Percentiles rank a stretch among this genome's conserved stretches.
Evolutionary conservation across 176 grass and related monocot species (phyloP).

Genomic region (Alloteropsis semialata): DNA sequence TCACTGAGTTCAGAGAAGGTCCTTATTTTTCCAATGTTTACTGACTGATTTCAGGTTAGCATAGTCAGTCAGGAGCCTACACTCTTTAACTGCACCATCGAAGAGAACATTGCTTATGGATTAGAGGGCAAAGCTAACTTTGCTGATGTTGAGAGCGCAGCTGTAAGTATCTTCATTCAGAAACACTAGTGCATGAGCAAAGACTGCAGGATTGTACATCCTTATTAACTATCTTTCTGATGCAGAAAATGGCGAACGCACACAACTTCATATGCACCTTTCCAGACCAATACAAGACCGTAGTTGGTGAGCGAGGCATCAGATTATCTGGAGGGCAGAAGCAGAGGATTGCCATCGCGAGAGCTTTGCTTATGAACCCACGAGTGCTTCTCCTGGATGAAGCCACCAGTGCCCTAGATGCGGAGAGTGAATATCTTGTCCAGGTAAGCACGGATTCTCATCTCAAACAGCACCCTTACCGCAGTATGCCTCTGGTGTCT

Average conservation of each 20-base stretch:
- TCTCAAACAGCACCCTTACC: not conserved
- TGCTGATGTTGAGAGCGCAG: constrained; percentile 67
- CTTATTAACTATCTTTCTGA: not conserved
- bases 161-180: constrained; percentile 60
- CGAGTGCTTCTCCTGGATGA: constrained; percentile 92
- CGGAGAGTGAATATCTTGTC: constrained; percentile 96
- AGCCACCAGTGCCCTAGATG: constrained; percentile 96
- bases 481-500: not conserved
- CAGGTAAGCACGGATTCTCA: constrained; percentile 53
- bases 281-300: constrained; percentile 82
- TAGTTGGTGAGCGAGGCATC: constrained; percentile 87
- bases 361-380: constrained; percentile 99
- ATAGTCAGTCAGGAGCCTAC: constrained; percentile 98
- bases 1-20: not conserved
- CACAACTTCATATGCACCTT: constrained; percentile 84
- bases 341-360: constrained; percentile 93
- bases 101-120: constrained; percentile 97
- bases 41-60: constrained; percentile 72
- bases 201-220: not conserved
- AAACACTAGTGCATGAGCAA: not conserved
- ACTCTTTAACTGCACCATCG: constrained; percentile 93
- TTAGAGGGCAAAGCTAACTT: constrained; percentile 56
- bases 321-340: constrained; percentile 94
- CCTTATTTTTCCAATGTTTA: not conserved
- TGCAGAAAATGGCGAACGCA: constrained; percentile 98